Evolutionary conservation across 768 basidiomycete genomes (phyloP), one percentile per base, ranked within the genome.

Genomic region (Kwoniella newhampshirensis): DNA sequence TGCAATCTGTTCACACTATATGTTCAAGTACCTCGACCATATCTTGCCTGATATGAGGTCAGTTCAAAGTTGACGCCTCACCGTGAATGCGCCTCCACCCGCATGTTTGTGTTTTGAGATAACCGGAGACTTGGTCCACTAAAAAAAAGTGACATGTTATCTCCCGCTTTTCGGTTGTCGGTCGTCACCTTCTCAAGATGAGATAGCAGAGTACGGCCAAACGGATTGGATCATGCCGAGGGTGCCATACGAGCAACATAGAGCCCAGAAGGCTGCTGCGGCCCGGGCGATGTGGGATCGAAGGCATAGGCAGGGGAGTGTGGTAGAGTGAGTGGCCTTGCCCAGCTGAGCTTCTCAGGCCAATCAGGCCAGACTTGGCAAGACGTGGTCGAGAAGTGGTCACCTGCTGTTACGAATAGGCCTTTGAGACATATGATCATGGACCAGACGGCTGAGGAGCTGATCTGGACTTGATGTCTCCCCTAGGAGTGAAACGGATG

Each of bases 401-500:
- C 3, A 17, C 3, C 36, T 3, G 26, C 39, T 32, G 17, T 23
- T 17, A 26, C 7, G 7, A 20, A 8, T 41, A 47, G 11, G 7
- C 46, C 27, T 9, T 30, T 27, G 11, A 6, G n/a, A 32, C 21
- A 7, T 13, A 11, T 36, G 18, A 27, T 42, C n/a, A 6, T 40
- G 30, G n/a, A n/a, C n/a, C n/a, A n/a, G n/a, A n/a, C n/a, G n/a
- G n/a, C n/a, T n/a, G n/a, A n/a, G n/a, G 4, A 28, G 48, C 48
- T 36, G 18, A 12, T 15, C n/a, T n/a, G n/a, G 13, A 8, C 15
- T 8, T 20, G 11, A 23, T 18, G 18, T 8, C 20, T 13, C 1
- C 1, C 7, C 3, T 23, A 71, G 68, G 45, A 67, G 66, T 53
- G 66, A 67, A 23, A 71, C 69, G 8, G 66, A 67, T 37, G 64